These are phyloP conservation scores for Plasmodium reichenowi DNA, from an alignment of 169 alveolate genomes.

Conservation along the genomic window DNA sequence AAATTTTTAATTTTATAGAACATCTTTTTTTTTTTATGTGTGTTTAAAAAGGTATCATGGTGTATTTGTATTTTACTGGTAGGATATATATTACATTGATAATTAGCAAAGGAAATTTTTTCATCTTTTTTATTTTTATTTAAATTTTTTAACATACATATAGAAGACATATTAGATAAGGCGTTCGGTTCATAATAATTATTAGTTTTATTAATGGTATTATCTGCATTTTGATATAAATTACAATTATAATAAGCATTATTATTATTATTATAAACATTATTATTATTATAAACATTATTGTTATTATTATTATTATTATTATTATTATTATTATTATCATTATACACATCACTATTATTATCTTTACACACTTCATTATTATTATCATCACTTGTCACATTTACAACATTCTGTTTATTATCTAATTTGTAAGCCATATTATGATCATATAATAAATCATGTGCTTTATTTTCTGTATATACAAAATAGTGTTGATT, in stretches of 20 bases:
- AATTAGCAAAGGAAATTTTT: background rate
- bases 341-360: background rate
- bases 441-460: background rate
- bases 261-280: background rate
- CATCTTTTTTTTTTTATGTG: background rate
- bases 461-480: background rate
- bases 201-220: background rate
- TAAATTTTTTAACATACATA: background rate
- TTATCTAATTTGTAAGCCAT: background rate
- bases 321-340: background rate
- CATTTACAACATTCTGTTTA: background rate
- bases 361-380: no score
- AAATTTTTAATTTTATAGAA: constrained; percentile 45
- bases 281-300: background rate
- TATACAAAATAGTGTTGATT: constrained; percentile 52
- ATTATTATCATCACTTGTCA: background rate
- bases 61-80: background rate
- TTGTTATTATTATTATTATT: background rate
- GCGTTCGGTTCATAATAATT: background rate
- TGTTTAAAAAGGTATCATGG: background rate
- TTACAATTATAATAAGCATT: background rate
- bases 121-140: background rate
- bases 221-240: background rate
- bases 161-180: background rate
- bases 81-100: no score